phyloP scores from a whole-genome alignment of 1,284 basidiomycete species.

The Irpex lacteus region DNA sequence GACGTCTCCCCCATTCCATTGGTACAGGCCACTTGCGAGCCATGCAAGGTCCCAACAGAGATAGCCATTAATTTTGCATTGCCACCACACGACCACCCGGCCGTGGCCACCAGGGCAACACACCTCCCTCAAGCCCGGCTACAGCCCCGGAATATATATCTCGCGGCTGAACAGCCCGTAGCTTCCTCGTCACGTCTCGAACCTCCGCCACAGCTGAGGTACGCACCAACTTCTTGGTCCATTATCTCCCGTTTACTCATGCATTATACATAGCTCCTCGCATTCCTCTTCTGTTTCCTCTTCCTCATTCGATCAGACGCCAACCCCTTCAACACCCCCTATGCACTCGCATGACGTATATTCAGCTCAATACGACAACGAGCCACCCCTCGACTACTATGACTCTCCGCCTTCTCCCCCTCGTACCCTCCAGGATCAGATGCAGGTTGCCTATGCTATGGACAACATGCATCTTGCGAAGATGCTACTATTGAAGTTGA shows the following conservation, averaged over 20 bases:
- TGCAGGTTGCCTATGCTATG: constrained; percentile 61
- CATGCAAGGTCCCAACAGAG: constrained; percentile 9
- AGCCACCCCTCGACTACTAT: constrained; percentile 28
- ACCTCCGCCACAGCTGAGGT: constrained; percentile 16
- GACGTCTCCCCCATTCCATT: constrained; percentile 26
- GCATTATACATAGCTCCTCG: constrained; percentile 6
- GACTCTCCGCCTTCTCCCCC: constrained; percentile 46
- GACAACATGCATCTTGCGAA: constrained; percentile 66
- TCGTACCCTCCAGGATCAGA: constrained; percentile 55
- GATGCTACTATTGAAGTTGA: constrained; percentile 56
- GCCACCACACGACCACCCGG: constrained; percentile 11
- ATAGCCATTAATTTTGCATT: constrained; percentile 9
- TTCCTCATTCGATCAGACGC: constrained; percentile 23
- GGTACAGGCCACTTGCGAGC: constrained; percentile 10
- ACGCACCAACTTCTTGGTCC: background rate
- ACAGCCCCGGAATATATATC: constrained; percentile 12
- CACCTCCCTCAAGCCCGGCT: constrained; percentile 2
- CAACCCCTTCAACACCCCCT: constrained; percentile 29
- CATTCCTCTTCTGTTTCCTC: constrained; percentile 22
- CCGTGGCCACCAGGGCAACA: constrained; percentile 9
- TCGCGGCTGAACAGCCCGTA: constrained; percentile 16
- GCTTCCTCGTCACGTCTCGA: constrained; percentile 23
- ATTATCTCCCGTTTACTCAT: background rate
- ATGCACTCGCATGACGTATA: constrained; percentile 13
- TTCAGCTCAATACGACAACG: constrained; percentile 5